Evolutionary conservation across 108 stramenopile species (phyloP), one percentile per base, ranked within the genome.

Genomic region (Cyclotella baltica): DNA sequence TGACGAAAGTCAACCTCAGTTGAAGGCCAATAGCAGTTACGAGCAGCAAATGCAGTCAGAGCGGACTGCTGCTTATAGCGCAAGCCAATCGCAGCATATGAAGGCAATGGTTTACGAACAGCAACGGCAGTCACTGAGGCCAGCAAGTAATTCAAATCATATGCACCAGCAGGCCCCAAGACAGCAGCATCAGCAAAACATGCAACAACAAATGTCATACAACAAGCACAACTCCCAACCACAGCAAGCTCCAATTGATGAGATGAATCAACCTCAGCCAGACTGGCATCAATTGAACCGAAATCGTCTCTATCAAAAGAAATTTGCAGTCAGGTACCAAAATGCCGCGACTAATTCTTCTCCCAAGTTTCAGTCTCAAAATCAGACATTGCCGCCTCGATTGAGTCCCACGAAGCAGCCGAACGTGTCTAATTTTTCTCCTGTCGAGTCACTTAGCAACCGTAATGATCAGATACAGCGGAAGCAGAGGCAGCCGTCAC

Each of bases 261-360:
- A 38, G 20, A 5, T 62, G 31, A 20, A 59, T 1, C 59, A 61
- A 20, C 59, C 38, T 23, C 73, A 74, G 33, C 68, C 80, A 15
- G 67, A 74, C 69, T 70, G 80, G 80, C 73, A 74, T 55, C 31
- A 73, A 51, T 34, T 80, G 19, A 61, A 68, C 63, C 64, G 62
- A 13, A 64, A 73, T 30, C 71, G 67, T 20, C 38, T 72, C 40
- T 74, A 70, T 40, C 59, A 80, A 35, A 67, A 62, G 35, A 66
- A 73, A 36, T 52, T 62, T 47, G 51, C 72, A 15, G 16, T 51
- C 15, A 11, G 79, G 18, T 65, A 79, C 33, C 55, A 61, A 18
- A 38, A 69, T 20, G 38, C 68, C 43, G 20, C 29, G 43, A 0
- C 58, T 29, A 53, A 25, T 29, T 43, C 66, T 37, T 56, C 62